Evolutionary conservation across 2,329 filamentous ascomycete genomes (phyloP).

Genomic region (Fusarium gaditjirri): DNA sequence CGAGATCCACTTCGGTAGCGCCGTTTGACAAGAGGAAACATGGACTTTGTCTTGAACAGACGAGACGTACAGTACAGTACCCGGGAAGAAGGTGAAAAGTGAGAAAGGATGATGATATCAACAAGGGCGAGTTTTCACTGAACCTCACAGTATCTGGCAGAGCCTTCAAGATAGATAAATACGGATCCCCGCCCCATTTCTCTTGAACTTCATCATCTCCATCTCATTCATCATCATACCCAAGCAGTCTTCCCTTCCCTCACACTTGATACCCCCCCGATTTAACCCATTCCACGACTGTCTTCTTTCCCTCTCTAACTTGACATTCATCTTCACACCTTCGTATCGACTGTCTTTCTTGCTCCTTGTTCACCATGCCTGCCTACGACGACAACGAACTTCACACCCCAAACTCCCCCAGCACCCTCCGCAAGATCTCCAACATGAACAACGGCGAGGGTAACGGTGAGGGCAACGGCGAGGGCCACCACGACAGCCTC

Average conservation of each 20-base stretch:
- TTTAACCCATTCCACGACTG: slow-evolving; percentile 8
- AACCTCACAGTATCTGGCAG: background rate
- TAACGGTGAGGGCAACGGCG: slow-evolving; percentile 25
- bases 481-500: slow-evolving; percentile 33
- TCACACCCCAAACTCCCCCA: slow-evolving; percentile 31
- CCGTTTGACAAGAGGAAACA: slow-evolving; percentile 16
- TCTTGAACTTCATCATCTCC: slow-evolving; percentile 8
- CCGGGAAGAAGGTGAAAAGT: background rate
- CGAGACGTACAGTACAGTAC: too few species aligned
- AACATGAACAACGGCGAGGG: slow-evolving; percentile 13
- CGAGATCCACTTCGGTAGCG: slow-evolving; percentile 37
- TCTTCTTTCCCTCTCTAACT: slow-evolving; percentile 22
- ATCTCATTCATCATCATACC: slow-evolving; percentile 9
- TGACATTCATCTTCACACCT: background rate
- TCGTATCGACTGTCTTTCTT: background rate
- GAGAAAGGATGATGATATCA: slow-evolving; percentile 34
- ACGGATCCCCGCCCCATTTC: slow-evolving; percentile 31
- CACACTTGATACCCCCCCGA: slow-evolving; percentile 34
- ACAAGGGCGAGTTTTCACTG: slow-evolving; percentile 33
- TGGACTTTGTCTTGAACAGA: slow-evolving; percentile 7
- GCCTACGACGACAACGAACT: slow-evolving; percentile 68
- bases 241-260: slow-evolving; percentile 28
- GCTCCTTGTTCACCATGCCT: slow-evolving; percentile 61
- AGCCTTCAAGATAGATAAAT: slow-evolving; percentile 31
- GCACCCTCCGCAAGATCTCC: slow-evolving; percentile 32